Evolutionary conservation across 1,284 basidiomycete genomes (phyloP).

Genomic region (Neonothopanus nambi): DNA sequence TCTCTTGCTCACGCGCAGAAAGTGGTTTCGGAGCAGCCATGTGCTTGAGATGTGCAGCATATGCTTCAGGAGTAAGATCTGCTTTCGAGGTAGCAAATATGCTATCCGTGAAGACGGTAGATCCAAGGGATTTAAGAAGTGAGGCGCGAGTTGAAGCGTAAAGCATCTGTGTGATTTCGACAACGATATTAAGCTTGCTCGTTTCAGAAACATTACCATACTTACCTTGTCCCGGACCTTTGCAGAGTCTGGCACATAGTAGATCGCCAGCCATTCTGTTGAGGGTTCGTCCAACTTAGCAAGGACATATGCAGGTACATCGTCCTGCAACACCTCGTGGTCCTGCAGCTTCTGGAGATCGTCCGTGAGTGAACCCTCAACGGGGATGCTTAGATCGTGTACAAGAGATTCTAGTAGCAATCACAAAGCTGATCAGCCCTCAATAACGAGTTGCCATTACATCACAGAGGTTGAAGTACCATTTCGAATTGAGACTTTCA

Average conservation of each 20-base stretch:
- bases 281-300: slow-evolving; percentile 59
- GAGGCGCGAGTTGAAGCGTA: slow-evolving; percentile 84
- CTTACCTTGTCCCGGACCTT: slow-evolving; percentile 75
- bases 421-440: not conserved
- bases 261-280: slow-evolving; percentile 69
- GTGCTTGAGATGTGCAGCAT: slow-evolving; percentile 75
- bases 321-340: slow-evolving; percentile 49
- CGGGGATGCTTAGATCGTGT: slow-evolving; percentile 48
- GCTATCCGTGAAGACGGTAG: slow-evolving; percentile 73
- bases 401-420: slow-evolving; percentile 61
- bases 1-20: slow-evolving; percentile 78
- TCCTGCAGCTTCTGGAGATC: slow-evolving; percentile 61
- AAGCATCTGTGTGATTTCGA: slow-evolving; percentile 69
- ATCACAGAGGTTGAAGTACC: slow-evolving; percentile 42
- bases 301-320: slow-evolving; percentile 72
- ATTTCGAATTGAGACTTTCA: slow-evolving; percentile 73
- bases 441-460: slow-evolving; percentile 21
- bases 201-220: not conserved
- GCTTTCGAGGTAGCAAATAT: slow-evolving; percentile 81
- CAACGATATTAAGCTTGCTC: not conserved
- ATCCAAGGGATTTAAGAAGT: slow-evolving; percentile 75
- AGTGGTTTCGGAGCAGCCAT: slow-evolving; percentile 77
- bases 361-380: slow-evolving; percentile 50
- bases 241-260: slow-evolving; percentile 75
- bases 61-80: slow-evolving; percentile 66